phyloP scores from a whole-genome alignment of 805 yeast species.

The Saitoella complicata region DNA sequence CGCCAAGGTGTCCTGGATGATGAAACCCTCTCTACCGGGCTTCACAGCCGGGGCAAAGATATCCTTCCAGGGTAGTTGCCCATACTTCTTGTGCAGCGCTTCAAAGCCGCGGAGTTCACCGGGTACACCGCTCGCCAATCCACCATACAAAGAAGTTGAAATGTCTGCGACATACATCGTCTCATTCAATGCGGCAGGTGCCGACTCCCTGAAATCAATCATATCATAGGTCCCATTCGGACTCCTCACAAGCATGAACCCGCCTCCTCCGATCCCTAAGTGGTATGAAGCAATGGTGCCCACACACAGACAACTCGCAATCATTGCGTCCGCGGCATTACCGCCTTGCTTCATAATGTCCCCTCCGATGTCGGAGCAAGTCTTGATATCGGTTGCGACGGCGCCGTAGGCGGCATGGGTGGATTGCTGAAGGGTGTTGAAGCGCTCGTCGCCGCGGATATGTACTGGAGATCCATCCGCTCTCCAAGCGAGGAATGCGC shows the following conservation, averaged over 20 bases:
- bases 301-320: conserved; percentile 74
- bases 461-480: no score
- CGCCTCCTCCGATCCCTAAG: conserved; percentile 91
- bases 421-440: no score
- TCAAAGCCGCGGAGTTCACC: conserved; percentile 84
- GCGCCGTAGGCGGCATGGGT: conserved; percentile 30
- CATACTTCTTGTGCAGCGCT: conserved; percentile 40
- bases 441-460: no score
- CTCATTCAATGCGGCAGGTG: conserved; percentile 47
- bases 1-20: conserved; percentile 29
- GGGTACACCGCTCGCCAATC: conserved; percentile 77
- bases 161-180: conserved; percentile 44
- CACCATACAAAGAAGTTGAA: conserved; percentile 50
- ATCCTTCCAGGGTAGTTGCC: conserved; percentile 53
- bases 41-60: conserved; percentile 61
- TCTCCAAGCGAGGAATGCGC: no score
- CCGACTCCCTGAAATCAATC: conserved; percentile 80
- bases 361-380: conserved; percentile 48
- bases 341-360: conserved; percentile 44
- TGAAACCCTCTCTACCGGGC: conserved; percentile 50
- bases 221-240: conserved; percentile 35
- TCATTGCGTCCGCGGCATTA: conserved; percentile 86
- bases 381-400: conserved; percentile 49
- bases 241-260: conserved; percentile 41
- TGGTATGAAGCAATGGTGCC: conserved; percentile 71